Evolutionary conservation across 1,284 basidiomycete genomes (phyloP), one percentile per base, ranked within the genome.

Genomic region (Gymnopus androsaceus): DNA sequence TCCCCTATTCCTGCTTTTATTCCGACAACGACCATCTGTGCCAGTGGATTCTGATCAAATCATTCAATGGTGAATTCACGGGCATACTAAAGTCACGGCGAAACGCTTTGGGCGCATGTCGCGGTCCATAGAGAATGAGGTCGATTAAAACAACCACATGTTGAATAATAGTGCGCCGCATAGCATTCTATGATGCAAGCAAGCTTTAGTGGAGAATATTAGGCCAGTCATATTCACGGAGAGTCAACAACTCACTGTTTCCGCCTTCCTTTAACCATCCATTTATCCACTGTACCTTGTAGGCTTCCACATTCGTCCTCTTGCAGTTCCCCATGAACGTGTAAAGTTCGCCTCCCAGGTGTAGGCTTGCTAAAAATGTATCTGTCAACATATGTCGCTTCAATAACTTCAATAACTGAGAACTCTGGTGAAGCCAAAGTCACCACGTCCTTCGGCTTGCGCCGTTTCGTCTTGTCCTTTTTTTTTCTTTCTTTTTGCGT

Each of bases 1-100:
- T 97, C 94, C 0, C 93, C 93, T 30, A 95, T 70, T 0, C 95
- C 92, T 49, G 90, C 86, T 19, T 95, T 81, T 84, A 98, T 93
- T 7, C 90, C 90, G n/a, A 96, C 91, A 27, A 96, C 75, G 3
- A 92, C 94, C 59, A 97, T 90, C 72, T 99, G 96, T n/a, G 96
- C 95, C 17, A 99, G 81, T 0, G 96, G 96, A 67, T 99, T 99
- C 74, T 99, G 97, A 73, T 99, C 97, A 72, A 98, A 99, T 92
- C 96, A 99, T 69, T 99, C 96, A 7, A 83, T 78, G 21, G 98
- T 83, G 64, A 99, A 99, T 61, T 94, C 90, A 54, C 92, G 83
- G 15, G 94, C 83, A 67, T 95, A 96, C 66, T 94, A 99, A 74
- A 60, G 88, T 90, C 40, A 98, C 74, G 66, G 97, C 93, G 62